phyloP scores from a whole-genome alignment of 345 rosid genomes.

The Lepidium didymum region DNA sequence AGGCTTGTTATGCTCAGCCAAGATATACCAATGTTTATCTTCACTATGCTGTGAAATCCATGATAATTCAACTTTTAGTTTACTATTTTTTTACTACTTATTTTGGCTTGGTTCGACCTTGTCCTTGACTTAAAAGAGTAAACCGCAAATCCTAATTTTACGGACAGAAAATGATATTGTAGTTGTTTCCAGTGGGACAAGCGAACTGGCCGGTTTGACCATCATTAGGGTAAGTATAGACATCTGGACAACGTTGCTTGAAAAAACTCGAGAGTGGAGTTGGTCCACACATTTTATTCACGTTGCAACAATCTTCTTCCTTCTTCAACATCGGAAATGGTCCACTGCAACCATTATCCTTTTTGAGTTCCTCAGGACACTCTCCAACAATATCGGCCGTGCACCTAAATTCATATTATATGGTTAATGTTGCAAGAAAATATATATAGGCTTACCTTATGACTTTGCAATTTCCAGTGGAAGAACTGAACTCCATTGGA shows the following conservation, averaged over 20 bases:
- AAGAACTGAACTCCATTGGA: constrained; percentile 37
- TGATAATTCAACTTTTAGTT: too few species aligned
- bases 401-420: constrained; percentile 15
- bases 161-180: constrained; percentile 22
- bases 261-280: constrained; percentile 34
- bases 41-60: too few species aligned
- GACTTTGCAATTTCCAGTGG: not conserved
- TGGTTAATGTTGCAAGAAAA: too few species aligned
- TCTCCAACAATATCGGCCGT: constrained; percentile 23
- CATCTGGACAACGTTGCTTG: constrained; percentile 43
- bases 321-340: constrained; percentile 34
- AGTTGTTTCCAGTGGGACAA: constrained; percentile 8
- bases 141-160: not conserved
- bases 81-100: too few species aligned
- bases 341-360: constrained; percentile 33
- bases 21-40: too few species aligned
- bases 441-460: constrained; percentile 5
- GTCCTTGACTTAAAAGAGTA: not conserved
- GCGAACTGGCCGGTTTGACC: constrained; percentile 23
- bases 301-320: constrained; percentile 38
- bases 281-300: constrained; percentile 24
- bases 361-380: constrained; percentile 33
- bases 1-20: too few species aligned
- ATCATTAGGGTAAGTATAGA: constrained; percentile 46
- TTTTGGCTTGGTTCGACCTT: not conserved